phyloP scores from a whole-genome alignment of 441 rosid species.

The Corymbia citriodora region DNA sequence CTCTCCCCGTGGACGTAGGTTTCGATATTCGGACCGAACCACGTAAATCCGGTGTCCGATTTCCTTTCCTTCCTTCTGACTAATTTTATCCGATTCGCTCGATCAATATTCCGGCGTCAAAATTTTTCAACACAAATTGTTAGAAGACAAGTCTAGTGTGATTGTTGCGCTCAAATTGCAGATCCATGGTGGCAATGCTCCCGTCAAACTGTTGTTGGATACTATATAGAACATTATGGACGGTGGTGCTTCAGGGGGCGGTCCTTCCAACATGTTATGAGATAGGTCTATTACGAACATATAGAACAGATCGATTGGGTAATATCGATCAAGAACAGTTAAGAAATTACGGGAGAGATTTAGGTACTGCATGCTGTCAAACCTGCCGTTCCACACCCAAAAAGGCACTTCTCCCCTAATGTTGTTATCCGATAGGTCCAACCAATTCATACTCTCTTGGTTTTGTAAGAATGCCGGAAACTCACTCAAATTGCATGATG shows the following conservation, averaged over 20 bases:
- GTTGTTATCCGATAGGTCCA: neutral
- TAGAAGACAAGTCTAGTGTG: too few species aligned
- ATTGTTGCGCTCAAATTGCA: too few species aligned
- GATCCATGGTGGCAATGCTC: too few species aligned
- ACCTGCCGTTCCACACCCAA: neutral
- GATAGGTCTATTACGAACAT: fast-evolving
- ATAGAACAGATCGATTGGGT: fast-evolving
- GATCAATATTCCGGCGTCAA: too few species aligned
- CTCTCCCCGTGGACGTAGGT: too few species aligned
- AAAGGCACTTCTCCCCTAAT: neutral
- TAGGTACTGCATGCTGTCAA: fast-evolving
- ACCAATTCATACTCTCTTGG: fast-evolving
- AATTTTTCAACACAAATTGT: too few species aligned
- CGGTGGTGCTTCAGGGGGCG: neutral
- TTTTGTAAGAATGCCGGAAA: neutral
- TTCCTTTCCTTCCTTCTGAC: too few species aligned
- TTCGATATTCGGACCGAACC: too few species aligned
- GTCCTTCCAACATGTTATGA: neutral
- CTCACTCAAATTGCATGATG: neutral
- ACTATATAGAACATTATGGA: neutral
- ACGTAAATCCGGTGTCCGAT: too few species aligned
- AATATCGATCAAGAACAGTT: neutral
- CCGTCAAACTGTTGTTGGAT: neutral
- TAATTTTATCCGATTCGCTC: too few species aligned
- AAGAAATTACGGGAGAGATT: neutral